phyloP scores from a whole-genome alignment of 768 basidiomycete genomes.

The Suillus subalutaceus region DNA sequence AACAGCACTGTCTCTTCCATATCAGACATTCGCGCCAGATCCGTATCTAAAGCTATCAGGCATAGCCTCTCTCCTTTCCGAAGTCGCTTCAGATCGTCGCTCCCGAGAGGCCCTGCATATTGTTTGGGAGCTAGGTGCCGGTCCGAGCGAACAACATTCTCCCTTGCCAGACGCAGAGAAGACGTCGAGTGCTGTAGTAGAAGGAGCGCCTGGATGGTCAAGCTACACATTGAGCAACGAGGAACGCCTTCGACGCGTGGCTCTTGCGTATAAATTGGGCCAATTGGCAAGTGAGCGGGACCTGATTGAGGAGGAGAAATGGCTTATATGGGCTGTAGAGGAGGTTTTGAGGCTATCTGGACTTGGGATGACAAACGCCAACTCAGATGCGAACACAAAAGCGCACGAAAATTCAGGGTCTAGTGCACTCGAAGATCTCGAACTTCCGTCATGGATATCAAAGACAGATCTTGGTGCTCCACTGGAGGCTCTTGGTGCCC shows the following conservation, averaged over 20 bases:
- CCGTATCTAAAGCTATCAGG: slow-evolving; percentile 71
- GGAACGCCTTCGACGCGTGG: slow-evolving; percentile 48
- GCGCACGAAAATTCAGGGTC: slow-evolving; percentile 4
- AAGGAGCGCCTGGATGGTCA: slow-evolving; percentile 19
- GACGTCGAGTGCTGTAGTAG: not conserved
- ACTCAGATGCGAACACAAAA: not conserved
- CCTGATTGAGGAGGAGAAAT: slow-evolving; percentile 44
- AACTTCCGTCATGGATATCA: slow-evolving; percentile 61
- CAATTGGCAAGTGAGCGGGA: slow-evolving; percentile 40
- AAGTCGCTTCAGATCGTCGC: slow-evolving; percentile 39
- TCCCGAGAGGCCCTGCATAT: slow-evolving; percentile 29
- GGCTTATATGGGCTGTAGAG: slow-evolving; percentile 47
- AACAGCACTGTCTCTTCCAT: slow-evolving; percentile 48
- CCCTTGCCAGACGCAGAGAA: slow-evolving; percentile 9
- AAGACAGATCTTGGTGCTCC: slow-evolving; percentile 67
- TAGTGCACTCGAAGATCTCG: slow-evolving; percentile 51
- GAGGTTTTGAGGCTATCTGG: slow-evolving; percentile 39
- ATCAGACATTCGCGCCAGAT: slow-evolving; percentile 38
- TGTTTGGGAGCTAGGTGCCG: slow-evolving; percentile 25
- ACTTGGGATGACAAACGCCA: slow-evolving; percentile 12
- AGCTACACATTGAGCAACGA: slow-evolving; percentile 32
- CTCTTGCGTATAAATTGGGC: slow-evolving; percentile 48
- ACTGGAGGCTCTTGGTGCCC: slow-evolving; percentile 65
- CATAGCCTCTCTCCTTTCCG: slow-evolving; percentile 62
- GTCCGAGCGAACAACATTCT: slow-evolving; percentile 4